Base-by-base conservation (phyloP, 225 moss, liverwort and hornwort species). In the Neckera pumila region DNA sequence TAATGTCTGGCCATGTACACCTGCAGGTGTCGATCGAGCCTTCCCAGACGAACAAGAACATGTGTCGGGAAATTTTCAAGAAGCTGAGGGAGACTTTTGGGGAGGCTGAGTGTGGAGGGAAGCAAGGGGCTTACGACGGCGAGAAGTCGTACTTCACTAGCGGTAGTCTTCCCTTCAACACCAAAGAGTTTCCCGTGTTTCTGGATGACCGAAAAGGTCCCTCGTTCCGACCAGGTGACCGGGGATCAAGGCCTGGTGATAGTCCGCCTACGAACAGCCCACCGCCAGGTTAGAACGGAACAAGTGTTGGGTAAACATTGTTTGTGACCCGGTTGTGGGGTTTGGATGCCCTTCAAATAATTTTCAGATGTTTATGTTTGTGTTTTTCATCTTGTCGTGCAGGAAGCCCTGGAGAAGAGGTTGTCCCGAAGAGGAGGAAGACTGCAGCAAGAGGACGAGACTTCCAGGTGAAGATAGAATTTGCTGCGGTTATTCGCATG, bases 81-180 rank as follows among this genome's bases (percentile, higher is more conserved):
- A 97, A 95, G 88, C 90, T 99, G 8, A 92, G 94, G 33, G 96
- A 95, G 54, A 97, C 97, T 2, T 97, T 87, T 45, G 96, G 96
- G 3, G 75, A 84, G 75, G 86, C 89, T 2, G 92, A 94, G 83
- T 92, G 94, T 34, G 91, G 89, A 31, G 96, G 96, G 12, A 99
- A 95, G 87, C 93, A 87, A n/a, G 97, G 95, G 23, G 99, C 97
- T 17, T 97, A 94, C 82, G 99, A 99, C n/a, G 99, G 99, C 1
- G 99, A 99, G 90, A 99, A 97, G 65, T 93, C 96, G 5, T 90
- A 94, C 19, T 99, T 97, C 77, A 99, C 95, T 17, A 96, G 95
- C 53, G 99, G 99, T 17, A 67, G 90, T 17, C 87, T 99, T 22
- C 74, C 90, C 5, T 96, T 97, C 81, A 95, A 92, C 84, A 91